Conservation (phyloP, 192 early-diverging fungal species). For the Mortierella antarctica region DNA sequence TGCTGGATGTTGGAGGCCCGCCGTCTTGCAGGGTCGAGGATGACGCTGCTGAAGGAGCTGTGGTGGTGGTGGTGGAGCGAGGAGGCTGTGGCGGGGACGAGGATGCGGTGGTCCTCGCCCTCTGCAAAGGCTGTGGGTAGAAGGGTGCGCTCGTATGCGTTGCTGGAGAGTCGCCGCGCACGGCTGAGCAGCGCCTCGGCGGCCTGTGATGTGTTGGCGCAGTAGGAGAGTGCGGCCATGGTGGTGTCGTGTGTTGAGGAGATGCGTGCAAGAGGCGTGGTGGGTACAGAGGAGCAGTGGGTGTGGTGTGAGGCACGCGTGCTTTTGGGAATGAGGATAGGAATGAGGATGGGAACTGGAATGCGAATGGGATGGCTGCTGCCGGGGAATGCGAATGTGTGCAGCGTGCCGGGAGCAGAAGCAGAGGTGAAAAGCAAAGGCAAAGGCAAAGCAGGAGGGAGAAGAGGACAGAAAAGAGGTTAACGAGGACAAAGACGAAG, state of each 20-base stretch:
- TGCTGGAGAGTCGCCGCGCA: slow-evolving; percentile 38
- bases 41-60: slow-evolving; percentile 5
- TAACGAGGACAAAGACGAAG: background rate
- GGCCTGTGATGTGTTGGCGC: slow-evolving; percentile 15
- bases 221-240: slow-evolving; percentile 16
- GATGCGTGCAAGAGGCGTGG: no score
- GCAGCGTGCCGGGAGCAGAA: no score
- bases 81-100: background rate
- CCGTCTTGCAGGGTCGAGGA: background rate
- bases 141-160: slow-evolving; percentile 31
- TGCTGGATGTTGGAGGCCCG: no score
- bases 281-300: no score
- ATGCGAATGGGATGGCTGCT: background rate
- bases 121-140: slow-evolving; percentile 23
- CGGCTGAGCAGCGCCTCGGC: slow-evolving; percentile 36
- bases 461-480: background rate
- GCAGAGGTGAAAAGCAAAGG: background rate
- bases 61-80: slow-evolving; percentile 5
- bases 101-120: slow-evolving; percentile 11
- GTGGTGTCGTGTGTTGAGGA: background rate
- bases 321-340: background rate
- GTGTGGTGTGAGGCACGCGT: background rate
- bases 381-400: no score
- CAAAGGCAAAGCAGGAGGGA: background rate
- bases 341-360: background rate